Conservation (phyloP, 2,329 filamentous ascomycete species). For the Taxawa tesnikishii region DNA sequence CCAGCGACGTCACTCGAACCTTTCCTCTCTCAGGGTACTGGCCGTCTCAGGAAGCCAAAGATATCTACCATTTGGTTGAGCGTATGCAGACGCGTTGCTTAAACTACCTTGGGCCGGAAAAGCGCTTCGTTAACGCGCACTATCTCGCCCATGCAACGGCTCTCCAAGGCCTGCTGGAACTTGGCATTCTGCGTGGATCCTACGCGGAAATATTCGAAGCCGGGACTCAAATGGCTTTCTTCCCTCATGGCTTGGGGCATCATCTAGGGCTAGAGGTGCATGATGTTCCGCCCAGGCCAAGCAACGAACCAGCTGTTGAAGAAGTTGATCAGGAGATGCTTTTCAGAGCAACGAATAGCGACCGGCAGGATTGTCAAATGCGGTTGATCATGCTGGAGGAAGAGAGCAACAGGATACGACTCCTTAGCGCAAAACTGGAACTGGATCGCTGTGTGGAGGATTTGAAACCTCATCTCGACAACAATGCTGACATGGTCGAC, state of each 20-base stretch:
- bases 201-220: constrained; percentile 55
- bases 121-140: constrained; percentile 60
- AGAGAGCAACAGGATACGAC: no score
- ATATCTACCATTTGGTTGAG: constrained; percentile 66
- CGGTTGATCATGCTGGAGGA: no score
- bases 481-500: no score
- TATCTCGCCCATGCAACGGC: constrained; percentile 61
- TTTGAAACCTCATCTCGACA: no score
- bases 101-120: constrained; percentile 53
- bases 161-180: constrained; percentile 53
- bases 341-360: no score
- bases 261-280: constrained; percentile 90
- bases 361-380: no score
- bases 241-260: constrained; percentile 83
- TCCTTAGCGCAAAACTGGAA: no score
- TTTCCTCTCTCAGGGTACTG: constrained; percentile 67
- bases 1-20: constrained; percentile 80
- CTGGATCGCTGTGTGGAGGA: no score
- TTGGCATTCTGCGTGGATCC: constrained; percentile 58
- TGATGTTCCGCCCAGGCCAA: constrained; percentile 44
- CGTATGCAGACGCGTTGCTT: constrained; percentile 73
- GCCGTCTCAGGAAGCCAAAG: constrained; percentile 50
- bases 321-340: no score
- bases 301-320: no score
- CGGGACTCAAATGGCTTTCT: constrained; percentile 78